Evolutionary conservation across 352 stramenopile species (phyloP).

Genomic region (Pythium utonaiense): DNA sequence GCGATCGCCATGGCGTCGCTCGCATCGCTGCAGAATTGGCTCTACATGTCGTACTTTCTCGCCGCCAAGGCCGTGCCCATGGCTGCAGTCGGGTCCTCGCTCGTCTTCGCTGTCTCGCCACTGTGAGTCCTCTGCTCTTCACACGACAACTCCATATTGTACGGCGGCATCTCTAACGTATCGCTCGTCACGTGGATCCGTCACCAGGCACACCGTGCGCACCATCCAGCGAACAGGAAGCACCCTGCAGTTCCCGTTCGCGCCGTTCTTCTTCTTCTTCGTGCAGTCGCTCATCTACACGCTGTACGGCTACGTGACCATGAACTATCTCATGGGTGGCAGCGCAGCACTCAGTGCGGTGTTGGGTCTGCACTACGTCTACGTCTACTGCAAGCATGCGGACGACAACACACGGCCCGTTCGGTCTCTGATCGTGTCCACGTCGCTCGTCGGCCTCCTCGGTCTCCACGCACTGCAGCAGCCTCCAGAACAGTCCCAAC

Average conservation of each 20-base stretch:
- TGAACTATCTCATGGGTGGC: slow-evolving; percentile 53
- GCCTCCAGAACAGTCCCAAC: slow-evolving; percentile 42
- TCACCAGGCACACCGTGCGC: slow-evolving; percentile 48
- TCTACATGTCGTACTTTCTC: slow-evolving; percentile 73
- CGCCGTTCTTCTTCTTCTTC: slow-evolving; percentile 84
- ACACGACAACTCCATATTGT: background rate
- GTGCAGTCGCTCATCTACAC: slow-evolving; percentile 82
- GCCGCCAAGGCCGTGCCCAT: slow-evolving; percentile 56
- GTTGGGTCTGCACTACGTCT: slow-evolving; percentile 68
- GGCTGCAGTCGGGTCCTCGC: slow-evolving; percentile 50
- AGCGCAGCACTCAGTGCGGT: slow-evolving; percentile 54
- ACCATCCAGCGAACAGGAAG: slow-evolving; percentile 61
- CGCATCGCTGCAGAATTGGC: slow-evolving; percentile 55
- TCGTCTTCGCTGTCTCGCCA: slow-evolving; percentile 69
- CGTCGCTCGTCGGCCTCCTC: slow-evolving; percentile 52
- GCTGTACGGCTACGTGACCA: slow-evolving; percentile 63
- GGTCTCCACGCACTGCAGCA: slow-evolving; percentile 41
- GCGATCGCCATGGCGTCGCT: slow-evolving; percentile 30
- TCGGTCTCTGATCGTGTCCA: slow-evolving; percentile 40
- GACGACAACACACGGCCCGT: slow-evolving; percentile 35
- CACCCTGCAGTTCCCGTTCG: slow-evolving; percentile 76
- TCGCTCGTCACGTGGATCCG: background rate
- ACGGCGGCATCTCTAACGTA: background rate
- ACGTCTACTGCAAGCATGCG: slow-evolving; percentile 60
- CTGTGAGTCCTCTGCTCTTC: slow-evolving; percentile 27